Evolutionary conservation across 805 yeast species (phyloP), one percentile per base, ranked within the genome.

Genomic region (Lipomyces spencermartinsiae): DNA sequence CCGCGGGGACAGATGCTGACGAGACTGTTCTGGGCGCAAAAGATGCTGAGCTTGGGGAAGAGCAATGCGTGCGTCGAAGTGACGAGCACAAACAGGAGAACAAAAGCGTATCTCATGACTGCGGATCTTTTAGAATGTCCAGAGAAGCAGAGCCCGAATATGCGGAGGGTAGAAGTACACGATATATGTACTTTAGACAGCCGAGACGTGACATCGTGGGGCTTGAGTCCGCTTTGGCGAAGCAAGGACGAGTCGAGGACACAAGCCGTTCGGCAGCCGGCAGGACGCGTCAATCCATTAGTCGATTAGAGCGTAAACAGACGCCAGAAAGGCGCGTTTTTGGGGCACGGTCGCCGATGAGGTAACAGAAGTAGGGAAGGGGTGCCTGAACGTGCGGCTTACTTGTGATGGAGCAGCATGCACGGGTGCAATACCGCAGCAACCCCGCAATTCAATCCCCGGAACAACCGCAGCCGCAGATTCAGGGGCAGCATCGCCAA

Each of bases 1-100:
- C 68, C 68, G 10, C 62, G 61, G 1, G 68, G 68, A 37, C 68
- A 65, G 14, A 56, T 25, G n/a, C 25, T 33, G 19, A 7, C 10
- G 5, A 29, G 35, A 8, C 46, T 49, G 31, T 37, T 29, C 29
- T 51, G 49, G 49, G n/a, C 43, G 34, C 63, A 64, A 49, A 56
- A 49, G 49, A 54, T 31, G 25, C 43, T 33, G 19, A 61, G 16
- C 49, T 62, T 61, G 9, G 68, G 68, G 22, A 65, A 65, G 9
- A 61, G 33, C 6, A 65, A n/a, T 7, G 62, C 68, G 12, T 58
- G 33, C 16, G 58, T 34, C 6, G 61, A 33, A 22, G 22, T 33
- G 22, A 62, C 8, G 4, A 43, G 49, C 8, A 14, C 25, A 43
- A 43, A 43, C 49, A 43, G 22, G n/a, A 43, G 49, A 16, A 43